These are phyloP conservation scores for Trichocomaceae sp. DNA, from an alignment of 2,329 filamentous ascomycete genomes.

Conservation along the genomic window DNA sequence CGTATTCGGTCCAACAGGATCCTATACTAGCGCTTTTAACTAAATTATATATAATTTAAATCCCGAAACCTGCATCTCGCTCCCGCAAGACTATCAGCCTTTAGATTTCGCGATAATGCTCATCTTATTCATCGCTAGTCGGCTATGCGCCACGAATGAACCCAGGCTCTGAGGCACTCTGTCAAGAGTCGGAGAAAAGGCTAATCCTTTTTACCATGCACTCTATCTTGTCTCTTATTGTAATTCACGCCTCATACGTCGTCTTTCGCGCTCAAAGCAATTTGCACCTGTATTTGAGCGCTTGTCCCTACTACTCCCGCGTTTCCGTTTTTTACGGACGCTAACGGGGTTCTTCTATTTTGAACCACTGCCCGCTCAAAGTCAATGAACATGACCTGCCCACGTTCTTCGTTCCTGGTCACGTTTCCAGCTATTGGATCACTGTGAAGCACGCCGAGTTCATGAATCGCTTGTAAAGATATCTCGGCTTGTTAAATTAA, in stretches of 20 bases:
- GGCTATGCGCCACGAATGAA: too few relatives aligned
- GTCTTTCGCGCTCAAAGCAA: background rate
- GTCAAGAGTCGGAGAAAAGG: too few relatives aligned
- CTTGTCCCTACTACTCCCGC: background rate
- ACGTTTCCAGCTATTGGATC: background rate
- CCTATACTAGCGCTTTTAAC: too few relatives aligned
- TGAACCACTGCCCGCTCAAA: background rate
- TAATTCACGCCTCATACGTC: background rate
- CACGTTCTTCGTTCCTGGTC: background rate
- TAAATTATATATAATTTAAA: too few relatives aligned
- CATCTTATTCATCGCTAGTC: too few relatives aligned
- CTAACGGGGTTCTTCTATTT: background rate
- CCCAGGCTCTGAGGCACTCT: too few relatives aligned
- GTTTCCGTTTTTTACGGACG: background rate
- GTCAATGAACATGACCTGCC: background rate
- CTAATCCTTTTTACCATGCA: too few relatives aligned
- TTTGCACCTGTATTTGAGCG: background rate
- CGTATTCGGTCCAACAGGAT: too few relatives aligned
- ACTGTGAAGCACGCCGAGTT: background rate
- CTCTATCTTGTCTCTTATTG: too few relatives aligned
- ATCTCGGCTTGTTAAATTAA: conserved; percentile 13
- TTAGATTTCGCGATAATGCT: too few relatives aligned
- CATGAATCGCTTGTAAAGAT: background rate
- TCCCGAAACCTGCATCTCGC: too few relatives aligned
- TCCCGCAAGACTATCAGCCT: too few relatives aligned